These are phyloP conservation scores for Xylaria multiplex DNA, from an alignment of 2,329 filamentous ascomycete species.

Conservation along the genomic window DNA sequence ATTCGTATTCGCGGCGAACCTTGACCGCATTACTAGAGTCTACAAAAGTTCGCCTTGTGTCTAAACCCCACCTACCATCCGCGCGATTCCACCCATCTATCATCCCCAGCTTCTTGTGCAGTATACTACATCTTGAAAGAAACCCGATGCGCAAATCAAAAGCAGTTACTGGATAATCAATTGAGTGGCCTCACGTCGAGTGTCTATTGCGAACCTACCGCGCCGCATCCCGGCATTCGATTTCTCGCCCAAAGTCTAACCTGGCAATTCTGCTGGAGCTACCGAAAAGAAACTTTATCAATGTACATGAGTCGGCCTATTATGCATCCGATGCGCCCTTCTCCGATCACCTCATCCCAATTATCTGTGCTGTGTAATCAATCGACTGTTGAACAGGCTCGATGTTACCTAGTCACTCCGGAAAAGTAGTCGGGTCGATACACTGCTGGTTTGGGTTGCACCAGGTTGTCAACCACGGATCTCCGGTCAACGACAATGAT, in stretches of 20 bases:
- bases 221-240: neutral
- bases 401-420: neutral
- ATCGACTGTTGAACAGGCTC: neutral
- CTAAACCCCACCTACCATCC: slow-evolving; percentile 32
- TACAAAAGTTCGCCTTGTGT: slow-evolving; percentile 18
- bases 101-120: slow-evolving; percentile 3
- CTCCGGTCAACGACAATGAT: neutral
- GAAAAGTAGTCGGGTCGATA: neutral
- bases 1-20: slow-evolving; percentile 8
- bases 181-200: neutral
- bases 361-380: neutral
- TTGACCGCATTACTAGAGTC: slow-evolving; percentile 21
- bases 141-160: slow-evolving; percentile 8
- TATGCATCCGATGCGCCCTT: neutral
- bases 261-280: neutral
- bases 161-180: neutral
- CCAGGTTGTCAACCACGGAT: neutral
- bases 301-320: neutral
- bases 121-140: neutral
- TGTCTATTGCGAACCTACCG: neutral
- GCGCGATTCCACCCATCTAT: slow-evolving; percentile 20
- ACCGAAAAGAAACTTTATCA: neutral
- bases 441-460: neutral
- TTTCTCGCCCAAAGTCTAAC: neutral
- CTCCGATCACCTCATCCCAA: neutral